Conservation (phyloP, 2,329 filamentous ascomycete genomes). For the Aspergillus ustus region DNA sequence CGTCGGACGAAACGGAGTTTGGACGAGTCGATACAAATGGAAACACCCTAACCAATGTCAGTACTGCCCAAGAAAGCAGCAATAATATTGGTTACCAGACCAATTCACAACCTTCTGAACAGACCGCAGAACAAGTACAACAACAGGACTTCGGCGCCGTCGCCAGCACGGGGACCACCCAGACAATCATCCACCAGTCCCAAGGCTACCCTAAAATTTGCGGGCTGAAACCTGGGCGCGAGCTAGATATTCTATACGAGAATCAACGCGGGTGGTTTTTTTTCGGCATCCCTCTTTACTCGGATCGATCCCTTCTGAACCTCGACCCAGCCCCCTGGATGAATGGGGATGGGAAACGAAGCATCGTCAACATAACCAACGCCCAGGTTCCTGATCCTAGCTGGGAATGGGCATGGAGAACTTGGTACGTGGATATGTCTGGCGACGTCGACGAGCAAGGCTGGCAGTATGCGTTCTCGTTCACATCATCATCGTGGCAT, state of each 20-base stretch:
- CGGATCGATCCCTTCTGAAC: constrained; percentile 78
- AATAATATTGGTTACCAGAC: neutral
- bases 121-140: constrained; percentile 8
- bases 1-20: constrained; percentile 24
- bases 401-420: constrained; percentile 86
- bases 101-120: constrained; percentile 18
- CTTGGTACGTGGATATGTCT: constrained; percentile 78
- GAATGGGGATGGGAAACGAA: constrained; percentile 63
- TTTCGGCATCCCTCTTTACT: constrained; percentile 90
- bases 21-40: constrained; percentile 22
- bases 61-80: constrained; percentile 1
- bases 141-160: neutral
- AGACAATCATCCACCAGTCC: constrained; percentile 6
- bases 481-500: constrained; percentile 83
- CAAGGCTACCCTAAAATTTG: constrained; percentile 19
- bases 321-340: constrained; percentile 89
- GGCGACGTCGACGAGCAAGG: constrained; percentile 84
- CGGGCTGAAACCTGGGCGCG: constrained; percentile 41
- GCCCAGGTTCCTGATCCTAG: constrained; percentile 92
- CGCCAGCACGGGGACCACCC: neutral
- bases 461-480: constrained; percentile 96
- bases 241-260: constrained; percentile 89
- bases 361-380: constrained; percentile 74
- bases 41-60: constrained; percentile 19
- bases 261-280: constrained; percentile 91